Evolutionary conservation across 495 filamentous ascomycete species (phyloP).

Genomic region (Aspergillus avenaceus): DNA sequence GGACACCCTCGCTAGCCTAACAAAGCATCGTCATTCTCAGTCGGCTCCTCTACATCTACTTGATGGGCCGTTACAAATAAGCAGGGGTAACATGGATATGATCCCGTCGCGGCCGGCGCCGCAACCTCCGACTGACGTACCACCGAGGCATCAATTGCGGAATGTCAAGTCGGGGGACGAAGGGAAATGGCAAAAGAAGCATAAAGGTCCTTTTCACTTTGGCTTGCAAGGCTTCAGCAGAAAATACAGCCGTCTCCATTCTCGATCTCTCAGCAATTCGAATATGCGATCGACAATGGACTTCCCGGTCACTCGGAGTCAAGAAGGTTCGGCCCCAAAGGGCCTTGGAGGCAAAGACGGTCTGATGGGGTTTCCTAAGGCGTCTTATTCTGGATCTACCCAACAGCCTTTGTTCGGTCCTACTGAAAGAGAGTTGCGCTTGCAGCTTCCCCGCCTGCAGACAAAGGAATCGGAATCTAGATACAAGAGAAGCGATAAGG

Average conservation of each 20-base stretch:
- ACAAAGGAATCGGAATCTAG: constrained; percentile 19
- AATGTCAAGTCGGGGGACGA: constrained; percentile 21
- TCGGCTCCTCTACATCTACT: constrained; percentile 18
- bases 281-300: background rate
- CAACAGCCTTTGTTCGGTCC: constrained; percentile 15
- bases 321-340: background rate
- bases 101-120: constrained; percentile 36
- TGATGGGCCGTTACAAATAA: constrained; percentile 33
- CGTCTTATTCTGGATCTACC: constrained; percentile 12
- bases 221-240: constrained; percentile 11
- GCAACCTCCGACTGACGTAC: constrained; percentile 20
- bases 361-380: constrained; percentile 3
- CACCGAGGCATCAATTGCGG: constrained; percentile 1
- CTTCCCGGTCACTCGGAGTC: background rate
- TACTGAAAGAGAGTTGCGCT: constrained; percentile 23
- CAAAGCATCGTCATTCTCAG: constrained; percentile 3
- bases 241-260: constrained; percentile 9
- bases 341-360: constrained; percentile 6
- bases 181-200: constrained; percentile 14
- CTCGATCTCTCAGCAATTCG: constrained; percentile 12
- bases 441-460: constrained; percentile 35
- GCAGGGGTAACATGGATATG: constrained; percentile 35
- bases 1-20: constrained; percentile 23
- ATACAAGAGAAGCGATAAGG: background rate
- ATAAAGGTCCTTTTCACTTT: constrained; percentile 14